Percentiles rank a stretch among this genome's conserved stretches.
Conservation (phyloP, 306 rosid genomes). For the Quillaja saponaria region DNA sequence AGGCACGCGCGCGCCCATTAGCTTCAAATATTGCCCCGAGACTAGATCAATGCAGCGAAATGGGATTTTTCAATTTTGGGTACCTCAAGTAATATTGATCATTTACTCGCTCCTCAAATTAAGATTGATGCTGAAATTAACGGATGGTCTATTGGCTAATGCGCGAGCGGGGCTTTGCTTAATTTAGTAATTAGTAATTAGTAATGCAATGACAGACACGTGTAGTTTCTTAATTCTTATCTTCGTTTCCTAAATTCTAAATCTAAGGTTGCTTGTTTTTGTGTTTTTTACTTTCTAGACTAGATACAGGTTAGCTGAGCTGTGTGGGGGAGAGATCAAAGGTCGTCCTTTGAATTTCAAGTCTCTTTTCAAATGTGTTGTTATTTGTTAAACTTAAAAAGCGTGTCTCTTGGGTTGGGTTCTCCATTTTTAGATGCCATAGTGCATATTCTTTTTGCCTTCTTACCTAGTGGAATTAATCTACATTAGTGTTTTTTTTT, state of each 20-base stretch:
- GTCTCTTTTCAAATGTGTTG: background rate
- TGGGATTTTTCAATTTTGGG: background rate
- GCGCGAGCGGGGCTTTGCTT: no score
- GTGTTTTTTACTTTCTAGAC: slow-evolving; percentile 30
- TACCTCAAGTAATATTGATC: background rate
- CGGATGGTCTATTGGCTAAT: no score
- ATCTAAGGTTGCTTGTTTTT: background rate
- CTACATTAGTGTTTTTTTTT: no score
- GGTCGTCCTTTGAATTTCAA: slow-evolving; percentile 55
- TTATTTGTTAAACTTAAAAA: no score
- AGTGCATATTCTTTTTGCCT: no score
- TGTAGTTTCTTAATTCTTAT: no score
- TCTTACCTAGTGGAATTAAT: no score
- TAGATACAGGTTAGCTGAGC: slow-evolving; percentile 11
- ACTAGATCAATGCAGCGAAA: background rate
- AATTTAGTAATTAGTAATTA: slow-evolving; percentile 16
- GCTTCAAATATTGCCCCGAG: slow-evolving; percentile 1
- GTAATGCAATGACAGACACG: no score
- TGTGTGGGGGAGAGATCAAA: slow-evolving; percentile 52
- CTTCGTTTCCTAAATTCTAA: no score
- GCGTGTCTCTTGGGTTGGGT: no score
- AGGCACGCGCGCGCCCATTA: slow-evolving; percentile 82
- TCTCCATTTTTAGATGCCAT: background rate
- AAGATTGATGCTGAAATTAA: no score
- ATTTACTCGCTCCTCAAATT: background rate